These are phyloP conservation scores for Leucaena leucocephala DNA, from an alignment of 306 rosid genomes.

Conservation along the genomic window DNA sequence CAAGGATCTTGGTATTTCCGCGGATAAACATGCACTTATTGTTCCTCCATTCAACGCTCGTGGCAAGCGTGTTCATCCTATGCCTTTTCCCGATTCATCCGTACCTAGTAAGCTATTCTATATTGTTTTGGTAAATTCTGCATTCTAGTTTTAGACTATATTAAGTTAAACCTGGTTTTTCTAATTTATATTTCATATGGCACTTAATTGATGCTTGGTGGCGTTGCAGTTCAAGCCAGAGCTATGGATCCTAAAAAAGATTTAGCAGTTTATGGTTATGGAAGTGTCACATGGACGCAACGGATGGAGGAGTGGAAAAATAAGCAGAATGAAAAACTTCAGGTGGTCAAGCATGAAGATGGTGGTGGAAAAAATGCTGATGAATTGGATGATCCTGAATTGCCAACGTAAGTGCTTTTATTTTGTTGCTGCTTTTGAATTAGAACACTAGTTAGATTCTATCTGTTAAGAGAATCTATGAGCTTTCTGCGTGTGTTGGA, in stretches of 20 bases:
- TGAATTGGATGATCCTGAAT: slow-evolving; percentile 65
- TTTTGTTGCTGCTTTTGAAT: neutral
- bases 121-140: slow-evolving; percentile 8
- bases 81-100: slow-evolving; percentile 60
- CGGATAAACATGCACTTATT: slow-evolving; percentile 86
- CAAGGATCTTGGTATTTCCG: slow-evolving; percentile 78
- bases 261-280: slow-evolving; percentile 81
- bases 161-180: slow-evolving; percentile 18
- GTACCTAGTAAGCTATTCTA: slow-evolving; percentile 50
- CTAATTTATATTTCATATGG: neutral
- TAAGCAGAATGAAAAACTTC: slow-evolving; percentile 73
- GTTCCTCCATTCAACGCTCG: slow-evolving; percentile 73
- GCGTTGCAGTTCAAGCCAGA: slow-evolving; percentile 66
- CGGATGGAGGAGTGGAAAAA: slow-evolving; percentile 90
- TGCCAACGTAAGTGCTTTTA: slow-evolving; percentile 67
- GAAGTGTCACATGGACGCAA: slow-evolving; percentile 94
- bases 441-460: neutral
- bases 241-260: slow-evolving; percentile 94
- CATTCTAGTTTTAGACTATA: neutral
- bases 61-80: slow-evolving; percentile 75
- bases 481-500: too few species aligned
- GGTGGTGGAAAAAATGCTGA: slow-evolving; percentile 45
- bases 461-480: neutral
- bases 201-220: slow-evolving; percentile 33
- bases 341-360: slow-evolving; percentile 70